Percentiles rank a stretch among this genome's conserved stretches.
These are phyloP conservation scores for Umbelopsis isabellina DNA, from an alignment of 192 early-diverging fungal genomes.

Conservation along the genomic window DNA sequence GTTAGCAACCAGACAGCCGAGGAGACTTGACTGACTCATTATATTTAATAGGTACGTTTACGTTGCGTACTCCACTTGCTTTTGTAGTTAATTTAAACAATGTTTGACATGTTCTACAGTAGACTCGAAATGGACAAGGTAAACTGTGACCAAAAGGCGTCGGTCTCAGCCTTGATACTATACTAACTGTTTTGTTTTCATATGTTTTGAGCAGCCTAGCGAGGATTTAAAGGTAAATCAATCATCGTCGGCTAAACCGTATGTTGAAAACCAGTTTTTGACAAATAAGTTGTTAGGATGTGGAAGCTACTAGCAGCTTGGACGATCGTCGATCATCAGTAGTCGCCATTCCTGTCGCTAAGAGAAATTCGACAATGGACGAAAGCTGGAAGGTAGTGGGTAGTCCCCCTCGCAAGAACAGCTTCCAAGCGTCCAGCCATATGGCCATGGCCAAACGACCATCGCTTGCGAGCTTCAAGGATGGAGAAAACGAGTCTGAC, in stretches of 20 bases:
- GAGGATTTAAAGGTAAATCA: constrained; percentile 12
- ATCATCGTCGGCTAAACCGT: not conserved
- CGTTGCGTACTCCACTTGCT: too few relatives aligned
- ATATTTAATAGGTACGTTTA: not conserved
- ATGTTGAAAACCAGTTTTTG: not conserved
- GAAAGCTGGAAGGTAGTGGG: constrained; percentile 39
- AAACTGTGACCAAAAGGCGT: not conserved
- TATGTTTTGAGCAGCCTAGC: not conserved
- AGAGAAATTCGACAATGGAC: constrained; percentile 23
- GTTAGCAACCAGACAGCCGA: not conserved
- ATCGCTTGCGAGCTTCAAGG: constrained; percentile 7
- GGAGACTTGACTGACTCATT: not conserved
- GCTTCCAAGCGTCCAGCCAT: constrained; percentile 6
- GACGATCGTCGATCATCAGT: constrained; percentile 1
- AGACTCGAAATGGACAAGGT: not conserved
- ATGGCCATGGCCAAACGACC: constrained; percentile 1
- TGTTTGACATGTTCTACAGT: not conserved
- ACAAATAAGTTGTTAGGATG: not conserved
- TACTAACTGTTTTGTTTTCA: not conserved
- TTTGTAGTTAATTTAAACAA: not conserved
- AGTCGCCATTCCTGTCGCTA: not conserved
- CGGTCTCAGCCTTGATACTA: not conserved
- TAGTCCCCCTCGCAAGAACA: constrained; percentile 38
- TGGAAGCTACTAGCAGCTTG: not conserved
- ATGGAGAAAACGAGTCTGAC: constrained; percentile 13